These are phyloP conservation scores for Xylariomycetidae sp. DNA, from an alignment of 2,329 filamentous ascomycete genomes.

Conservation along the genomic window DNA sequence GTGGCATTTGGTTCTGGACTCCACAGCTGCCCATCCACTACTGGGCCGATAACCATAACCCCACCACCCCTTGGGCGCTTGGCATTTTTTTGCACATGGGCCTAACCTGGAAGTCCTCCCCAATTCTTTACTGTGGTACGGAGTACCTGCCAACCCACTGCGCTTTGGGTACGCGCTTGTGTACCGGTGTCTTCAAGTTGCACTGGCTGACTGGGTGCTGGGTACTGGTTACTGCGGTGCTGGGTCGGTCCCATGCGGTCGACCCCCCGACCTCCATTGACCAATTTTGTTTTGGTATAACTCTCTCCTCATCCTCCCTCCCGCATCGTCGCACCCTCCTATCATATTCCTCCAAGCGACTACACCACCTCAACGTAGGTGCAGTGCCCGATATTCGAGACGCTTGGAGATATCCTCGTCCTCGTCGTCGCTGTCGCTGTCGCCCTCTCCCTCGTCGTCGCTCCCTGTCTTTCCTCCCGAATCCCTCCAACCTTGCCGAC, in stretches of 20 bases:
- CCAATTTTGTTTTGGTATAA: constrained; percentile 15
- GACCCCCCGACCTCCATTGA: constrained; percentile 3
- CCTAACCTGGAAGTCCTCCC: no score
- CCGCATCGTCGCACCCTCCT: constrained; percentile 11
- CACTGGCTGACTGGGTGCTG: no score
- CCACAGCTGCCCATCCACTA: not conserved
- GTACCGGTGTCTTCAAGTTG: no score
- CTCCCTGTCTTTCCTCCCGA: not conserved
- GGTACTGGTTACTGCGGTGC: no score
- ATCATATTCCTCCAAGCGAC: constrained; percentile 10
- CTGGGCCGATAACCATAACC: not conserved
- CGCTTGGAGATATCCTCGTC: constrained; percentile 10
- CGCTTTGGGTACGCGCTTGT: no score
- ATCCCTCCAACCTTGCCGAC: no score
- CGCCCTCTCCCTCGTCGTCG: not conserved
- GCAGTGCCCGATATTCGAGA: constrained; percentile 12
- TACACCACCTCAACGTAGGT: constrained; percentile 13
- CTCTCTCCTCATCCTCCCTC: constrained; percentile 11
- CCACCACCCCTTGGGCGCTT: not conserved
- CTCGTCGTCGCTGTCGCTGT: constrained; percentile 6
- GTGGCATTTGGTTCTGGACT: no score
- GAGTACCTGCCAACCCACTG: no score
- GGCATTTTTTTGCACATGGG: constrained; percentile 1
- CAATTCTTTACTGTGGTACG: no score
- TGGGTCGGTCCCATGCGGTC: not conserved